Evolutionary conservation across 306 rosid species (phyloP).

Genomic region (Ziziphus jujuba): DNA sequence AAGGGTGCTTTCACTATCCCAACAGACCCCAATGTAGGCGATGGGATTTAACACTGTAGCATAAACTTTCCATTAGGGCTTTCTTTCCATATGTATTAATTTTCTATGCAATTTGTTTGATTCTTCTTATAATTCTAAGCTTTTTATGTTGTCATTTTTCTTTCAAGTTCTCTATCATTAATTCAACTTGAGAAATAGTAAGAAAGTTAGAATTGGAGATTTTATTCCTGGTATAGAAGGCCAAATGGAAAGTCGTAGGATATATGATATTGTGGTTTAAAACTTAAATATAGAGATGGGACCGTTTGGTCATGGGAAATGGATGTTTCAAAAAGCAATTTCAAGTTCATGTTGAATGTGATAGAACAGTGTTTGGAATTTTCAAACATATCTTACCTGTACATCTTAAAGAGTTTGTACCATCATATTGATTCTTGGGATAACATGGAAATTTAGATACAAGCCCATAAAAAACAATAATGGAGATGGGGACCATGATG

Average conservation of each 20-base stretch:
- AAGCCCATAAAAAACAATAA: constrained; percentile 18
- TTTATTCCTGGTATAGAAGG: neutral
- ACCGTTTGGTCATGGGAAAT: constrained; percentile 7
- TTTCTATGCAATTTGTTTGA: no score
- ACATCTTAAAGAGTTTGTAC: constrained; percentile 5
- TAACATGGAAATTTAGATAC: neutral
- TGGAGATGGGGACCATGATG: constrained; percentile 21
- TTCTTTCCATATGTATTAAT: no score
- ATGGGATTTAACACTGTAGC: no score
- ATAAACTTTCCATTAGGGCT: no score
- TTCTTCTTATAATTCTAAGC: neutral
- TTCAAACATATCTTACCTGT: constrained; percentile 13
- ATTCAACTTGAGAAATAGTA: neutral
- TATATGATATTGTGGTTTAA: neutral
- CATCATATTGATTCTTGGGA: constrained; percentile 7
- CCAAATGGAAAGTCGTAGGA: neutral
- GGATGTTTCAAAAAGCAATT: constrained; percentile 10
- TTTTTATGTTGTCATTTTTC: neutral
- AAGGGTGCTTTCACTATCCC: neutral
- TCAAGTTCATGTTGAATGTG: constrained; percentile 14
- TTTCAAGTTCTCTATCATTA: neutral
- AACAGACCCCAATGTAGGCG: neutral
- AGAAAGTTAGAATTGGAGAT: neutral
- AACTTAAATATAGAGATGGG: constrained; percentile 9
- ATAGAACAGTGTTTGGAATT: constrained; percentile 11